Base-by-base conservation (phyloP, 441 rosid species). In the Populus hybrid region DNA sequence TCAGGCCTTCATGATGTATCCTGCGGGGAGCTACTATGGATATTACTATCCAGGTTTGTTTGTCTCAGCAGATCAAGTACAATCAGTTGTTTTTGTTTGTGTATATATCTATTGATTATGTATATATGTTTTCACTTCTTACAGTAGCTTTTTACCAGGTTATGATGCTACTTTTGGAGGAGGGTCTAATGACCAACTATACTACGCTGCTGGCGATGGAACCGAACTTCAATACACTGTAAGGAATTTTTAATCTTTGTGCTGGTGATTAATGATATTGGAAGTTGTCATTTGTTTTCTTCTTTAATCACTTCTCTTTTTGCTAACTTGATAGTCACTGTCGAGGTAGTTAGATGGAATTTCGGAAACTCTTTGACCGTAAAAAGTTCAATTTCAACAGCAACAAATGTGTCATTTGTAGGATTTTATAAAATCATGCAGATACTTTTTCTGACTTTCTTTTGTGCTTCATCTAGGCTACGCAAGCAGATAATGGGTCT, bases 11-110 rank as follows among this genome's bases (percentile, higher is more conserved):
- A 30, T 87, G 76, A 21, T 86, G 83, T 90, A 89, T 86, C 88
- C 92, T 26, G 61, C 87, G 50, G 83, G 88, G 69, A 77, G 89
- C 84, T 84, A 74, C 87, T 91, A 88, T 77, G 93, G 89, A 35
- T 92, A 89, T 85, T 87, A 87, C 73, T 89, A 92, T 90, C 89
- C 95, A 88, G 97, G 97, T 92, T 83, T 35, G 46, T 72, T 18
- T 30, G 32, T 30, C 32, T 57, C 71, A 12, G 40, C 69, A 50
- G n/a, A 8, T 32, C 46, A 54, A 69, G 21, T 11, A 40, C 32
- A 50, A 24, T 67, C 42, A 24, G 5, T 35, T 69, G 16, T 57
- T 72, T 28, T 76, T 23, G 14, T 8, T 32, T 20, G 21, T 69
- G 46, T 30, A 30, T 18, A 8, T 69, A 3, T n/a, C 28, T 54